Evolutionary conservation across 2,329 filamentous ascomycete genomes (phyloP), one percentile per base, ranked within the genome.

Genomic region (Colletotrichum shisoi): DNA sequence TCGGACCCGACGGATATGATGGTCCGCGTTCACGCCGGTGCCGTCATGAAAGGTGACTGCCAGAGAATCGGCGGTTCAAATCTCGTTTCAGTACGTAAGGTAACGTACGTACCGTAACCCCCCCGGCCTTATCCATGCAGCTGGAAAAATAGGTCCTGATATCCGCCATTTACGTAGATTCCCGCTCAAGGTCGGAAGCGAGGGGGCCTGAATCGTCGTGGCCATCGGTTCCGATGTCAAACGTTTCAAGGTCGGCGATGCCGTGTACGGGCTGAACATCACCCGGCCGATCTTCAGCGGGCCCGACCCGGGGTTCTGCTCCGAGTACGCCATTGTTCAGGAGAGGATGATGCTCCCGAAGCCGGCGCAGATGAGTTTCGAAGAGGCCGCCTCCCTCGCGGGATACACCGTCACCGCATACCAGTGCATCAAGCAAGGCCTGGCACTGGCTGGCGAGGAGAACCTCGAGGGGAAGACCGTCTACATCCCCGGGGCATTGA

Each of bases 401-500:
- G 74, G 78, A 12, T 73, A 76, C 4, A 75, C 75, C 1, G 71
- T 81, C n/a, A 83, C 82, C 2, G 79, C 81, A 0, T 73, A 80
- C 24, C 83, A 86, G 71, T 71, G 74, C 27, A 75, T 85, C 46
- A 75, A 74, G 42, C 76, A 74, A 2, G 83, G 78, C 0, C 68
- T 83, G 39, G 72, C 73, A 40, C 71, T 79, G 8, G 71, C 77
- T 48, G 77, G 77, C n/a, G 58, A 62, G n/a, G 75, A 75, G 44
- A 76, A 71, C 19, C 78, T 87, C 0, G 73, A 79, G 21, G 83
- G 82, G 9, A 84, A 82, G 74, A 85, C 82, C 1, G 82, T 84
- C 1, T 84, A 83, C 64, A 76, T 87, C 7, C 79, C 83, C 0
- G 85, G 76, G 2, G 84, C 80, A 0, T 77, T 87, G 44, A 80